Conservation (phyloP, 2,329 filamentous ascomycete genomes). For the Verticillium isaacii region DNA sequence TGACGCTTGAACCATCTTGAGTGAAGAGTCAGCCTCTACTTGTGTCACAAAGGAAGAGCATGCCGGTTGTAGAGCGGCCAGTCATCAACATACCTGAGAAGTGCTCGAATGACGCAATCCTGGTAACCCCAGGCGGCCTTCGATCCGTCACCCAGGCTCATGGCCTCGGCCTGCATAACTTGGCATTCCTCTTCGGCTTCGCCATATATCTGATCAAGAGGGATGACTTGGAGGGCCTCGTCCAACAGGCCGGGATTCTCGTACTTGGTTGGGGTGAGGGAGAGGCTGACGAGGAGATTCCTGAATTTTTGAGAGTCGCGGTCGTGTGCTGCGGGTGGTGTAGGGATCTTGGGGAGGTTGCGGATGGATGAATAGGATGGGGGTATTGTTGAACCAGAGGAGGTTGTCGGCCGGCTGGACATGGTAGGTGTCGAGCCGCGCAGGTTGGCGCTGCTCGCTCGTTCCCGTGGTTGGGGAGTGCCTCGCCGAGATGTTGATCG, state of each 20-base stretch:
- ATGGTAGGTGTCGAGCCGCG: slow-evolving; percentile 31
- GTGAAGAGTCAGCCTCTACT: neutral
- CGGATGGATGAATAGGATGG: slow-evolving; percentile 44
- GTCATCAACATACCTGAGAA: slow-evolving; percentile 54
- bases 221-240: slow-evolving; percentile 81
- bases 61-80: neutral
- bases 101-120: slow-evolving; percentile 86
- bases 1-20: slow-evolving; percentile 87
- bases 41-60: neutral
- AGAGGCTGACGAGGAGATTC: slow-evolving; percentile 79
- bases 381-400: slow-evolving; percentile 36
- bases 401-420: slow-evolving; percentile 41
- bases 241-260: slow-evolving; percentile 94
- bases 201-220: slow-evolving; percentile 84
- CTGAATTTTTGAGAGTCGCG: slow-evolving; percentile 68
- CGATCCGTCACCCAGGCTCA: slow-evolving; percentile 74
- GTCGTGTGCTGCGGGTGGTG: slow-evolving; percentile 63
- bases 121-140: slow-evolving; percentile 95
- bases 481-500: slow-evolving; percentile 47
- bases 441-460: slow-evolving; percentile 44
- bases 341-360: slow-evolving; percentile 57
- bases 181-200: slow-evolving; percentile 93
- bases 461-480: slow-evolving; percentile 48
- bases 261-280: slow-evolving; percentile 85
- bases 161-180: slow-evolving; percentile 80